These are phyloP conservation scores for Leccinum barrowsii DNA, from an alignment of 768 basidiomycete species.

Conservation along the genomic window DNA sequence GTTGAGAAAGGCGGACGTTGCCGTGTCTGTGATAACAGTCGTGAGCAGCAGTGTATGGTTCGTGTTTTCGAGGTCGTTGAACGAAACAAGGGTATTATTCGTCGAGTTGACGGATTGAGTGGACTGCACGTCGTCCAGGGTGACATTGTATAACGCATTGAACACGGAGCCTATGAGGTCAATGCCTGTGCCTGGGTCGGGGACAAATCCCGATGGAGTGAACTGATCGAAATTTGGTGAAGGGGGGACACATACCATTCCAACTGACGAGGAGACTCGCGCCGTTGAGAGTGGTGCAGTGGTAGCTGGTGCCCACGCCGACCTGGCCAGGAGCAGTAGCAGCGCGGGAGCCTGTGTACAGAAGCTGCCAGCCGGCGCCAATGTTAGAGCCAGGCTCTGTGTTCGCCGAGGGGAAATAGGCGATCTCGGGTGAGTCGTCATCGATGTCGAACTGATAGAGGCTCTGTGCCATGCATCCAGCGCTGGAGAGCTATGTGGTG, in stretches of 20 bases:
- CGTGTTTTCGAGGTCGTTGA: slow-evolving; percentile 44
- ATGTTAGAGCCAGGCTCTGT: slow-evolving; percentile 47
- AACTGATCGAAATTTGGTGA: neutral
- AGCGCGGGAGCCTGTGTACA: slow-evolving; percentile 51
- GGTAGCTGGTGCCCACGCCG: slow-evolving; percentile 55
- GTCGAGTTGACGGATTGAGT: slow-evolving; percentile 23
- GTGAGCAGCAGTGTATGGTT: slow-evolving; percentile 56
- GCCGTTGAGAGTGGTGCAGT: slow-evolving; percentile 58
- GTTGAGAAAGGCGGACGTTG: slow-evolving; percentile 40
- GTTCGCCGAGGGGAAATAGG: slow-evolving; percentile 60
- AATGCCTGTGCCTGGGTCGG: slow-evolving; percentile 57
- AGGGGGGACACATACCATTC: slow-evolving; percentile 46
- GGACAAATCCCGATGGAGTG: slow-evolving; percentile 1
- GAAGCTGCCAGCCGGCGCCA: slow-evolving; percentile 65
- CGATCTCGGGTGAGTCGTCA: slow-evolving; percentile 63
- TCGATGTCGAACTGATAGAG: slow-evolving; percentile 46
- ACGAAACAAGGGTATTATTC: slow-evolving; percentile 45
- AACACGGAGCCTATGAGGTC: slow-evolving; percentile 52
- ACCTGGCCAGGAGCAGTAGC: slow-evolving; percentile 37
- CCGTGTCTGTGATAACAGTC: slow-evolving; percentile 36
- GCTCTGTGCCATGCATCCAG: slow-evolving; percentile 34
- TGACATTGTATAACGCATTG: slow-evolving; percentile 43
- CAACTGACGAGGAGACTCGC: slow-evolving; percentile 56
- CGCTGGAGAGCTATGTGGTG: slow-evolving; percentile 6
- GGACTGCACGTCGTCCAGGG: slow-evolving; percentile 46